Conservation (phyloP, 169 alveolate species). For the Besnoitia besnoiti region DNA sequence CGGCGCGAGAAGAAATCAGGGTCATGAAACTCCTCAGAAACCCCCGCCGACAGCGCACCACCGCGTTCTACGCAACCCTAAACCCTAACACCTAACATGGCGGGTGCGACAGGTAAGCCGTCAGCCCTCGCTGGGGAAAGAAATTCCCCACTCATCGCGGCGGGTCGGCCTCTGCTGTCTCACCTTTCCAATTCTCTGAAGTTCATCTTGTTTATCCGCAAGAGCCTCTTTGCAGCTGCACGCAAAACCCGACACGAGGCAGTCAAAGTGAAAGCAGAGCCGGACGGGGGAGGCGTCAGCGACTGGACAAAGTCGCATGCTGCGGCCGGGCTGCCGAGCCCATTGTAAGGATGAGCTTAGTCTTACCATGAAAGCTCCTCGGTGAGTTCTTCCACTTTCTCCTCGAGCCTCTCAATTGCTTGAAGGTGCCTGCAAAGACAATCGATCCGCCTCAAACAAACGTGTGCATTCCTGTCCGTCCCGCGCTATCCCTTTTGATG, state of each 20-base stretch:
- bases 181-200: neutral
- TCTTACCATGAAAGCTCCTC: slow-evolving; percentile 4
- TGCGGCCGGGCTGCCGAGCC: too few species aligned
- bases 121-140: too few species aligned
- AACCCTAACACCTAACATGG: too few species aligned
- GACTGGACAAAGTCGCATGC: neutral
- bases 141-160: too few species aligned
- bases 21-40: too few species aligned
- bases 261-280: neutral
- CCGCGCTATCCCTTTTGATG: neutral
- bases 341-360: too few species aligned
- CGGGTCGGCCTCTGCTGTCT: too few species aligned
- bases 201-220: neutral
- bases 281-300: neutral
- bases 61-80: too few species aligned
- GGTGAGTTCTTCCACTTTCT: neutral
- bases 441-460: neutral
- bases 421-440: neutral
- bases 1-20: neutral
- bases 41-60: too few species aligned
- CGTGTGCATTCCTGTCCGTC: too few species aligned
- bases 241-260: neutral
- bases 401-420: neutral
- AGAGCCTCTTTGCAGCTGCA: neutral
- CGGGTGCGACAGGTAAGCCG: too few species aligned